Conservation (phyloP, 2,329 filamentous ascomycete genomes). For the Cytospora paraplurivora region DNA sequence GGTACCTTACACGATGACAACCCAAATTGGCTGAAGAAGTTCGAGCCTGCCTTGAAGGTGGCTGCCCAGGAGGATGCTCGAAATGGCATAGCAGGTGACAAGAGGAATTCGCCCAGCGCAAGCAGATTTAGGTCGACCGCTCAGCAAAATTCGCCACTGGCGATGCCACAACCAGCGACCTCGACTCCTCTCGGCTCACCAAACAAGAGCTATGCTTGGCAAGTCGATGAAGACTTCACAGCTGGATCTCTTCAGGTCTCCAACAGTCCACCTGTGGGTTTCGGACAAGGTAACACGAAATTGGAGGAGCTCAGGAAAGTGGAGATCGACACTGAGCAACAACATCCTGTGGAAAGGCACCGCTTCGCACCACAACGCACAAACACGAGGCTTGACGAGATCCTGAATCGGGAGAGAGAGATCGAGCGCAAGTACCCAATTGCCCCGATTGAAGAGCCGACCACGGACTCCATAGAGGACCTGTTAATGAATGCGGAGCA, state of each 20-base stretch:
- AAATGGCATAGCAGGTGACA: conserved; percentile 8
- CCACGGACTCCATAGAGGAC: background rate
- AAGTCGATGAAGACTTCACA: conserved; percentile 60
- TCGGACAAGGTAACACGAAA: conserved; percentile 40
- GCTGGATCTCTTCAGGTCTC: conserved; percentile 58
- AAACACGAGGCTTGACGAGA: conserved; percentile 28
- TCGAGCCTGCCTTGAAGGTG: background rate
- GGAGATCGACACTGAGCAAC: conserved; percentile 38
- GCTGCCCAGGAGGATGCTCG: conserved; percentile 3
- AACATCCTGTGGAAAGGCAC: conserved; percentile 8
- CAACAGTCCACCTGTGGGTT: conserved; percentile 55
- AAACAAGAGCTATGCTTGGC: conserved; percentile 57
- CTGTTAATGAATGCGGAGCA: background rate
- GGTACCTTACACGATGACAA: conserved; percentile 18
- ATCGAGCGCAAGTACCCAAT: conserved; percentile 15
- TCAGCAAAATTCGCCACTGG: conserved; percentile 27
- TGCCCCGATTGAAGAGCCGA: conserved; percentile 6
- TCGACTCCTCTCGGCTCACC: conserved; percentile 42
- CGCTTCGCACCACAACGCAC: conserved; percentile 22
- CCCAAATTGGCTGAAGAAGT: conserved; percentile 30
- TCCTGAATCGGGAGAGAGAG: conserved; percentile 29
- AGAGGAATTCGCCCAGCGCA: conserved; percentile 8
- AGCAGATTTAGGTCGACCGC: background rate
- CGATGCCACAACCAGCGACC: conserved; percentile 31
- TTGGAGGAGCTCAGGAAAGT: conserved; percentile 41